These are phyloP conservation scores for Taphrina pruni DNA, from an alignment of 1,139 yeast species.

Conservation along the genomic window DNA sequence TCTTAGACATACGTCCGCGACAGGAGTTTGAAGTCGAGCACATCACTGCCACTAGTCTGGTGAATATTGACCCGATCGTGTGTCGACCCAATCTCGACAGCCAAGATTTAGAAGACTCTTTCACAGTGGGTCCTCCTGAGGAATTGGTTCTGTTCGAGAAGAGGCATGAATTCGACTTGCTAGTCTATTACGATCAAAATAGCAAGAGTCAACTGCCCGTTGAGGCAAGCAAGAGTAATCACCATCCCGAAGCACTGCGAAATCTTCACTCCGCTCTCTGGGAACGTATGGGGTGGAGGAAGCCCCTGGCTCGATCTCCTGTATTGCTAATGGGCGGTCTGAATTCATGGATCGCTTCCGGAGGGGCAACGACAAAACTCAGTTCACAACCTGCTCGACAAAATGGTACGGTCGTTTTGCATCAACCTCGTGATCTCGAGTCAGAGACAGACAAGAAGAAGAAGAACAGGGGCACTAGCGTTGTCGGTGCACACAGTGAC, in stretches of 20 bases:
- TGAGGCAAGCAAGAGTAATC: slow-evolving; percentile 40
- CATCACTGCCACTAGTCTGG: slow-evolving; percentile 61
- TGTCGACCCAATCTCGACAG: slow-evolving; percentile 60
- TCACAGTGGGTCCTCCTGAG: slow-evolving; percentile 61
- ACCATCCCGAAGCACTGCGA: slow-evolving; percentile 48
- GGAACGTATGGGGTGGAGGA: slow-evolving; percentile 52
- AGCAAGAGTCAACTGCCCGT: slow-evolving; percentile 35
- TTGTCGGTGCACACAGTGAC: slow-evolving; percentile 9
- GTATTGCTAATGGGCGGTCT: slow-evolving; percentile 65
- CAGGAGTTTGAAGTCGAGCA: slow-evolving; percentile 66
- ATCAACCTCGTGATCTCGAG: background rate
- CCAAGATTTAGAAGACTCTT: slow-evolving; percentile 63
- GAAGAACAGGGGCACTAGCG: slow-evolving; percentile 28
- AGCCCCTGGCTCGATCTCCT: slow-evolving; percentile 61
- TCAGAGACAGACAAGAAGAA: background rate
- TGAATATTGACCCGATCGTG: slow-evolving; percentile 75
- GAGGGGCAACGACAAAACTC: slow-evolving; percentile 11
- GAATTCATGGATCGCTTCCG: slow-evolving; percentile 55
- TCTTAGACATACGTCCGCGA: slow-evolving; percentile 71
- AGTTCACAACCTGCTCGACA: background rate
- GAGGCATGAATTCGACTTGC: slow-evolving; percentile 63
- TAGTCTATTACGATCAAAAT: slow-evolving; percentile 65
- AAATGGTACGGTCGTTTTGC: background rate
- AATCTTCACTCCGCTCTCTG: slow-evolving; percentile 53
- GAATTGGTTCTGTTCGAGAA: slow-evolving; percentile 62